phyloP scores from a whole-genome alignment of 495 filamentous ascomycete species.

The Antarctomyces pellizariae region DNA sequence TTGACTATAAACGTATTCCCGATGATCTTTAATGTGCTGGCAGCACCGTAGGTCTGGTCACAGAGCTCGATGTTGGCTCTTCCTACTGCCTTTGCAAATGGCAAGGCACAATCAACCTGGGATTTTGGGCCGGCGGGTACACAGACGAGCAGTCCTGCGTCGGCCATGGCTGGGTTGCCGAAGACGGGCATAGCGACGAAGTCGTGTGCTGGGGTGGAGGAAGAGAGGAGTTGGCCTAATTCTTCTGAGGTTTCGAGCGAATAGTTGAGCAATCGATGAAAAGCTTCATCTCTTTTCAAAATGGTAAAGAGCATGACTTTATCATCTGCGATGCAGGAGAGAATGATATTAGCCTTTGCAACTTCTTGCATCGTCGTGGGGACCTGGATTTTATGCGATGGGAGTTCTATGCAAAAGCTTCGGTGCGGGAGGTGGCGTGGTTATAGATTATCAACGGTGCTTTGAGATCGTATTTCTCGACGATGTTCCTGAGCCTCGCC shows the following conservation, averaged over 20 bases:
- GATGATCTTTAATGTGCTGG: slow-evolving; percentile 50
- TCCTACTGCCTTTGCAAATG: slow-evolving; percentile 58
- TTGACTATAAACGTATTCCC: slow-evolving; percentile 76
- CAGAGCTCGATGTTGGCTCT: slow-evolving; percentile 46
- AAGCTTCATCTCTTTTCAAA: slow-evolving; percentile 37
- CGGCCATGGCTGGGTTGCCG: slow-evolving; percentile 58
- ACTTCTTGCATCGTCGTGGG: slow-evolving; percentile 38
- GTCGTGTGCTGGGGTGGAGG: slow-evolving; percentile 32
- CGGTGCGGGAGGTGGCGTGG: slow-evolving; percentile 37
- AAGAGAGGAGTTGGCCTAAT: slow-evolving; percentile 28
- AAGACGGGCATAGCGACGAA: slow-evolving; percentile 72
- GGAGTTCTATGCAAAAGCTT: slow-evolving; percentile 28
- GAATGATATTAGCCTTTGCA: slow-evolving; percentile 50
- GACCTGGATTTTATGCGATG: slow-evolving; percentile 32
- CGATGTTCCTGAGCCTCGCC: slow-evolving; percentile 75
- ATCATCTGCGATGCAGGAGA: slow-evolving; percentile 68
- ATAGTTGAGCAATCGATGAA: slow-evolving; percentile 79
- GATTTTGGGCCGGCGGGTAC: slow-evolving; percentile 46
- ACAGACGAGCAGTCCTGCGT: slow-evolving; percentile 48
- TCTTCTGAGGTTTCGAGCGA: slow-evolving; percentile 59
- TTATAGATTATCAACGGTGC: slow-evolving; percentile 59
- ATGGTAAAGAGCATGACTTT: slow-evolving; percentile 36
- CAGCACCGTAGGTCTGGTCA: slow-evolving; percentile 31
- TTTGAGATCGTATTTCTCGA: slow-evolving; percentile 46
- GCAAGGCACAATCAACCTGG: slow-evolving; percentile 37